A percentile compares a stretch with the other conserved stretches of the same genome.
Evolutionary conservation across 2,329 filamentous ascomycete species (phyloP).

Genomic region (Epichloe baconii): DNA sequence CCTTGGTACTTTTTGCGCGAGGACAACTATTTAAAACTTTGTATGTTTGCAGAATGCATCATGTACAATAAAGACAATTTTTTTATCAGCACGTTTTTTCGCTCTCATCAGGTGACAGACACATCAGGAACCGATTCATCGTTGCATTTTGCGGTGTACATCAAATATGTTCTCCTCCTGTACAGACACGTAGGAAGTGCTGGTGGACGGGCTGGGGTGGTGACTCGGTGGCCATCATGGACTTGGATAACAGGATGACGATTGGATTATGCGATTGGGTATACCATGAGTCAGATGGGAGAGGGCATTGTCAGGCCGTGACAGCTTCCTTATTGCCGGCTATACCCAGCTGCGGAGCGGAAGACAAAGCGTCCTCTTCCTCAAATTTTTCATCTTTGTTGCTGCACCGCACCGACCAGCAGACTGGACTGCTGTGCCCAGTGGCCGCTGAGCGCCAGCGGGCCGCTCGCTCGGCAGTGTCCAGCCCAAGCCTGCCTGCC

Average conservation of each 20-base stretch:
- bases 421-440: not conserved
- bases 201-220: not conserved
- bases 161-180: too few relatives aligned
- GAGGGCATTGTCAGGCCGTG: too few relatives aligned
- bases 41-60: not conserved
- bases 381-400: not conserved
- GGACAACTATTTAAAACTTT: not conserved
- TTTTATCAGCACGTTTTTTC: too few relatives aligned
- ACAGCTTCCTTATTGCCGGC: too few relatives aligned
- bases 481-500: not conserved
- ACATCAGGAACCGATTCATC: too few relatives aligned
- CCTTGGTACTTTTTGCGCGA: not conserved
- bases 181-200: not conserved
- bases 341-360: too few relatives aligned
- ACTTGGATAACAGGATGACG: not conserved
- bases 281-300: too few relatives aligned
- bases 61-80: not conserved
- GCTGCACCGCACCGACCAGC: not conserved
- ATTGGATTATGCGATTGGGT: not conserved
- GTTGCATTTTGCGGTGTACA: too few relatives aligned
- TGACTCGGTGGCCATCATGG: not conserved
- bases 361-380: too few relatives aligned
- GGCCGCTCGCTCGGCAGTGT: not conserved
- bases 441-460: too few relatives aligned
- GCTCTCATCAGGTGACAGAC: too few relatives aligned